Percentiles rank a stretch among this genome's conserved stretches.
phyloP scores from a whole-genome alignment of 75 land plant species.

The Ceratopteris richardii region DNA sequence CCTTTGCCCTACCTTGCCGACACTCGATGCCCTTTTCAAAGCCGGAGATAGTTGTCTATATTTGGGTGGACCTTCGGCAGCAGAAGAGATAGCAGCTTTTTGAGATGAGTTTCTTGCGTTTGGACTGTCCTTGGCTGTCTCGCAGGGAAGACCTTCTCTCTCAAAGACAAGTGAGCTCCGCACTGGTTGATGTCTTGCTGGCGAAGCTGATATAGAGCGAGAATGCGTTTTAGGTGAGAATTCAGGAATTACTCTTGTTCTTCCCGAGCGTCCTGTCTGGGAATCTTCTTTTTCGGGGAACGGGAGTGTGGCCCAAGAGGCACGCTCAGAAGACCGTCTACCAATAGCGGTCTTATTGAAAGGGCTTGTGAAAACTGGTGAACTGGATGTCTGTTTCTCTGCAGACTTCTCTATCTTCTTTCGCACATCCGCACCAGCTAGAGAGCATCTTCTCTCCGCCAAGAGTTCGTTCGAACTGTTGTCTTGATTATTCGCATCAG shows the following conservation, averaged over 20 bases:
- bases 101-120: background rate
- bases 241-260: conserved; percentile 4
- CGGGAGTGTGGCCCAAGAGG: background rate
- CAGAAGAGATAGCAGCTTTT: too few relatives aligned
- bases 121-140: background rate
- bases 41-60: too few relatives aligned
- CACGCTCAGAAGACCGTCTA: background rate
- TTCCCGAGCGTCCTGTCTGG: background rate
- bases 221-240: conserved; percentile 1
- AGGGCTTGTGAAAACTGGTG: background rate
- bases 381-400: background rate
- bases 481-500: too few relatives aligned
- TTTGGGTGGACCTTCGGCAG: too few relatives aligned
- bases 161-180: conserved; percentile 6
- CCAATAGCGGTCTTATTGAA: too few relatives aligned
- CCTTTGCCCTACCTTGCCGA: too few relatives aligned
- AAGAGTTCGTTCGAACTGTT: background rate
- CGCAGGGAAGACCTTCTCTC: background rate
- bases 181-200: background rate
- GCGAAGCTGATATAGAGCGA: conserved; percentile 3
- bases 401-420: background rate
- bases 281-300: background rate
- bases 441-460: background rate
- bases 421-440: background rate
- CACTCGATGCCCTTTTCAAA: too few relatives aligned